A percentile compares a stretch with the other conserved stretches of the same genome.
phyloP scores from a whole-genome alignment of 768 basidiomycete species.

The Trichaptum fuscoviolaceum region DNA sequence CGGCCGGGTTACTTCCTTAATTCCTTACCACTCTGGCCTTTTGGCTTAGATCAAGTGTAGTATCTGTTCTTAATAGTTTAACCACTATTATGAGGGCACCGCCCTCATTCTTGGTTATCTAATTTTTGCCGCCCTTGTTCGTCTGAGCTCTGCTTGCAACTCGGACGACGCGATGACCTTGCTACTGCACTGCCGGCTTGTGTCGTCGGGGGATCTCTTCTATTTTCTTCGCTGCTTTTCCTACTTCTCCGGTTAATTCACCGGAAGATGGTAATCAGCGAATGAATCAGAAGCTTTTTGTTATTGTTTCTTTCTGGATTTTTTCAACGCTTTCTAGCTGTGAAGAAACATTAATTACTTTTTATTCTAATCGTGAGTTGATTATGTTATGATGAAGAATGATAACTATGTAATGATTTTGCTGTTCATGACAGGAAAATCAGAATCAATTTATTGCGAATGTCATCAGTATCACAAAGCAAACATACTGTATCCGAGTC shows the following conservation, averaged over 20 bases:
- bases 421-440: no score
- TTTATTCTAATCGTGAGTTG: no score
- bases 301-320: neutral
- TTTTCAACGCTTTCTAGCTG: no score
- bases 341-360: no score
- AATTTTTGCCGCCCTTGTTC: constrained; percentile 6
- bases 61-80: constrained; percentile 40
- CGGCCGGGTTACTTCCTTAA: neutral
- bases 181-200: constrained; percentile 9
- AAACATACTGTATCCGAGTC: no score
- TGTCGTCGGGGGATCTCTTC: constrained; percentile 4
- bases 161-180: constrained; percentile 9
- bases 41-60: constrained; percentile 50
- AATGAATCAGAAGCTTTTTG: neutral
- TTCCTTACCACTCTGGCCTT: constrained; percentile 35
- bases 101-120: constrained; percentile 15
- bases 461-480: no score
- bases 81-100: constrained; percentile 28
- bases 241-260: neutral
- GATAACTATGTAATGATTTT: no score
- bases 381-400: no score
- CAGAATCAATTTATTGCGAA: no score
- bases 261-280: constrained; percentile 3
- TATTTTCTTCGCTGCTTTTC: neutral
- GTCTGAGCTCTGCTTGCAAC: constrained; percentile 11